These are phyloP conservation scores for Brassica rapa DNA, from an alignment of 345 rosid species.

Conservation along the genomic window DNA sequence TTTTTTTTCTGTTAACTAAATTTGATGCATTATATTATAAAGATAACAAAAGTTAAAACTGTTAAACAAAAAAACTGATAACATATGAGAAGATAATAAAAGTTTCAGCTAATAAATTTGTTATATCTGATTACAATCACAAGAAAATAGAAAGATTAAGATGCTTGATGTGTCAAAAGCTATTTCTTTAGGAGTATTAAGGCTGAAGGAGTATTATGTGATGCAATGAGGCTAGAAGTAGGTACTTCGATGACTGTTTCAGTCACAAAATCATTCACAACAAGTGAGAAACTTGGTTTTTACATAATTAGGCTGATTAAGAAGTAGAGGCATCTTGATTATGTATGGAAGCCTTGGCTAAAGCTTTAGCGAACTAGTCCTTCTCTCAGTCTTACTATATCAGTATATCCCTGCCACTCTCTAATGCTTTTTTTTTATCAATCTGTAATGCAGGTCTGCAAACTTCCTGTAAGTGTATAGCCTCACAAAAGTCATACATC, in stretches of 20 bases:
- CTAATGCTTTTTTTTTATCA: no score
- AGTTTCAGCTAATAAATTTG: background rate
- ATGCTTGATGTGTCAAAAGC: no score
- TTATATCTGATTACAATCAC: no score
- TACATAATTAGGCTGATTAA: no score
- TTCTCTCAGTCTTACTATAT: background rate
- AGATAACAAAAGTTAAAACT: background rate
- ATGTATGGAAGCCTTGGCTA: background rate
- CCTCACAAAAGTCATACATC: no score
- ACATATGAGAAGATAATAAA: background rate
- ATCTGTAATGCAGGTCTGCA: no score
- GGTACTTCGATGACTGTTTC: background rate
- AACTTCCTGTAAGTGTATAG: no score
- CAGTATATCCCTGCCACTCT: background rate
- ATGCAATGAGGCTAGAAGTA: background rate
- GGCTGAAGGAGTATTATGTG: background rate
- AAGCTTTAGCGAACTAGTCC: background rate
- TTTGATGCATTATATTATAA: background rate
- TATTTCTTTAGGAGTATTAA: background rate
- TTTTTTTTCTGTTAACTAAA: background rate
- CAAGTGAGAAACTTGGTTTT: no score
- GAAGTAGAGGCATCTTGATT: no score
- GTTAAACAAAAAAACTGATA: background rate
- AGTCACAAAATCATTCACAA: no score
- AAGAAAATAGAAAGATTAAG: no score